A percentile compares a stretch with the other conserved stretches of the same genome.
phyloP scores from a whole-genome alignment of 2,329 filamentous ascomycete genomes.

The Pyrenophora seminiperda region DNA sequence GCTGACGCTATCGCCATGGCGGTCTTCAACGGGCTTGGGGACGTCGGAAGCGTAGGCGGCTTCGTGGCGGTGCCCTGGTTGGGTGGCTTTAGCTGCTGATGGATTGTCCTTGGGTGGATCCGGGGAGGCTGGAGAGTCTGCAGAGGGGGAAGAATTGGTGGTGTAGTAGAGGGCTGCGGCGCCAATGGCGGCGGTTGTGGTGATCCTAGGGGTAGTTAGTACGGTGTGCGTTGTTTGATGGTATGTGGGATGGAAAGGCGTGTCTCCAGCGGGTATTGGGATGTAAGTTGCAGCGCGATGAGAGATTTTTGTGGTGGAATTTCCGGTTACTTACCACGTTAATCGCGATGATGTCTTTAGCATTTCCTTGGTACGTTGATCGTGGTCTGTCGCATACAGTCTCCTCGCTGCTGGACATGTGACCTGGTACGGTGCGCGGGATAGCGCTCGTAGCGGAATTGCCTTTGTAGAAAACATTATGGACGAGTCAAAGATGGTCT shows the following conservation, averaged over 20 bases:
- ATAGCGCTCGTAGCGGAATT: slow-evolving; percentile 15
- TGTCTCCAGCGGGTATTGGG: background rate
- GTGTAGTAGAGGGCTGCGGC: slow-evolving; percentile 26
- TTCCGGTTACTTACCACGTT: slow-evolving; percentile 20
- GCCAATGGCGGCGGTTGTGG: slow-evolving; percentile 22
- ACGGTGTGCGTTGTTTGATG: background rate
- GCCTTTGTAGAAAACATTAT: slow-evolving; percentile 16
- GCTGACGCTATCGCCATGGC: slow-evolving; percentile 29
- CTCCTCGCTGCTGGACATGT: slow-evolving; percentile 17
- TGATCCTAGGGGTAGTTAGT: slow-evolving; percentile 19
- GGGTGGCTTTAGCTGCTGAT: slow-evolving; percentile 1
- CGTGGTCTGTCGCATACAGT: slow-evolving; percentile 25
- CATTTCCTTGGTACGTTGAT: slow-evolving; percentile 25
- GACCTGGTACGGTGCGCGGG: slow-evolving; percentile 10
- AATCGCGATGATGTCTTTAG: slow-evolving; percentile 24
- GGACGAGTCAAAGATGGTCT: background rate
- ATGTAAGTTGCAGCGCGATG: background rate
- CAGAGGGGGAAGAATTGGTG: slow-evolving; percentile 3
- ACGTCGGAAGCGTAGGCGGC: slow-evolving; percentile 22
- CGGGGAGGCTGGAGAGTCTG: slow-evolving; percentile 1
- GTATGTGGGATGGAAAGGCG: background rate
- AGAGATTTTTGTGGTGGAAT: slow-evolving; percentile 5
- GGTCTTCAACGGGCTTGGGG: slow-evolving; percentile 34
- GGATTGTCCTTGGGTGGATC: background rate
- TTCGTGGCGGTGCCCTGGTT: slow-evolving; percentile 13